Base-by-base conservation (phyloP, 495 filamentous ascomycete species). In the Beverwykella pulmonaria region DNA sequence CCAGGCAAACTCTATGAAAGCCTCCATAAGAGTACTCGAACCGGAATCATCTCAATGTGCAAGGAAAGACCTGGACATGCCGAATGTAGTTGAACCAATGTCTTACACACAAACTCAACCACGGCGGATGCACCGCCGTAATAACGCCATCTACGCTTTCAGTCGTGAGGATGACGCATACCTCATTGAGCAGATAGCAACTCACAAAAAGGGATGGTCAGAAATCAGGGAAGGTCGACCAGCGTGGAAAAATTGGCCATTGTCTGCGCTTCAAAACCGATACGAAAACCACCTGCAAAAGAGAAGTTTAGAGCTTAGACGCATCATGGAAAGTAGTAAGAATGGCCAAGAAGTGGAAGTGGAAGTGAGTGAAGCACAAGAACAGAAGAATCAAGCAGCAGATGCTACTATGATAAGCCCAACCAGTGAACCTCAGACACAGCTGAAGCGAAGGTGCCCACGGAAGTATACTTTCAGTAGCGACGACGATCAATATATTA, bases 401-500 rank as follows among this genome's bases (percentile, higher is more conserved):
- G 32, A 34, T 34, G 12, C 32, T 6, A 12, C 5, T 34, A 34
- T 12, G 12, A 12, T 6, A 15, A n/a, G 39, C 17, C 17, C 15
- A 9, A 44, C 15, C 8, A 44, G 39, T 44, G 39, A 44, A 10
- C 17, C 17, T 10, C 9, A 44, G 17, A n/a, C 17, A n/a, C 2
- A 12, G 15, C 39, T 14, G 17, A 44, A 44, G 17, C 39, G 15
- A 44, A 9, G 17, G 2, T 14, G 39, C 39, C 2, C 17, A n/a
- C 8, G 15, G 17, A 63, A 49, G 19, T 56, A 56, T 36, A 19
- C 7, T 1, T 63, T 63, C 36, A 56, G 20, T 19, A 47, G 12
- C 15, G 61, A 63, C n/a, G 61, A 63, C 22, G 52, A 56, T 19
- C 1, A 19, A 17, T 63, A 46, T 17, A 56, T 63, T 1, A 56